Percentiles rank a stretch among this genome's conserved stretches.
Evolutionary conservation across 148 eudicot genomes (phyloP).

Genomic region (Nepenthes mirabilis): DNA sequence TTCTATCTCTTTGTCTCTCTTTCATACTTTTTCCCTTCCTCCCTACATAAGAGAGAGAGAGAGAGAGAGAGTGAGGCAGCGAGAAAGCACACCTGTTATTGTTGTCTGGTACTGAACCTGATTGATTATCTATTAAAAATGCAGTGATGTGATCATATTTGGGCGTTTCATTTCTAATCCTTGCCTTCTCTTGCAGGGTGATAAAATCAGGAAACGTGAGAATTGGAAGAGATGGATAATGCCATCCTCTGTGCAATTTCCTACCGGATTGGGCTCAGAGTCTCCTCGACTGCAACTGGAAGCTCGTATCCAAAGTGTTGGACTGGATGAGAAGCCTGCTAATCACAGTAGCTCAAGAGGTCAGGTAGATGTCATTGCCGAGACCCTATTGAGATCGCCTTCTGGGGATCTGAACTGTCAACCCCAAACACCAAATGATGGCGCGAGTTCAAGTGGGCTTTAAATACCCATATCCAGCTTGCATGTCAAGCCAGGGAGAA

Average conservation of each 20-base stretch:
- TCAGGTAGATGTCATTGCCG: conserved; percentile 11
- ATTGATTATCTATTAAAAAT: too few relatives aligned
- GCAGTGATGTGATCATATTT: not conserved
- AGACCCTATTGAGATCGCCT: conserved; percentile 13
- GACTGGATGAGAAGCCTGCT: conserved; percentile 28
- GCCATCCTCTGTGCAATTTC: conserved; percentile 30
- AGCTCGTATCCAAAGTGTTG: conserved; percentile 25
- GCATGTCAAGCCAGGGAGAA: too few relatives aligned
- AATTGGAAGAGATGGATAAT: conserved; percentile 65
- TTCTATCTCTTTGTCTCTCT: too few relatives aligned
- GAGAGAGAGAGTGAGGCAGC: too few relatives aligned
- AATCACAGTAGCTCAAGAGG: conserved; percentile 4
- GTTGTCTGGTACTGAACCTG: too few relatives aligned
- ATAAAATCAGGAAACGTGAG: conserved; percentile 48
- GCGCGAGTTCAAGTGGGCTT: conserved; percentile 11
- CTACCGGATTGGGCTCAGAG: conserved; percentile 20
- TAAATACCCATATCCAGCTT: conserved; percentile 4
- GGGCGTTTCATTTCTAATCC: not conserved
- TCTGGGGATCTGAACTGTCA: conserved; percentile 24
- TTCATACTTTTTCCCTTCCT: too few relatives aligned
- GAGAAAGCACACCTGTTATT: too few relatives aligned
- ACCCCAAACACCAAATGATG: conserved; percentile 9
- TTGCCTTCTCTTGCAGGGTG: conserved; percentile 34
- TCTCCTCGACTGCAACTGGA: conserved; percentile 21
- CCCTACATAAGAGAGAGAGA: too few relatives aligned